Base-by-base conservation (phyloP, 2,329 filamentous ascomycete genomes). In the Fusarium sarcochroum region DNA sequence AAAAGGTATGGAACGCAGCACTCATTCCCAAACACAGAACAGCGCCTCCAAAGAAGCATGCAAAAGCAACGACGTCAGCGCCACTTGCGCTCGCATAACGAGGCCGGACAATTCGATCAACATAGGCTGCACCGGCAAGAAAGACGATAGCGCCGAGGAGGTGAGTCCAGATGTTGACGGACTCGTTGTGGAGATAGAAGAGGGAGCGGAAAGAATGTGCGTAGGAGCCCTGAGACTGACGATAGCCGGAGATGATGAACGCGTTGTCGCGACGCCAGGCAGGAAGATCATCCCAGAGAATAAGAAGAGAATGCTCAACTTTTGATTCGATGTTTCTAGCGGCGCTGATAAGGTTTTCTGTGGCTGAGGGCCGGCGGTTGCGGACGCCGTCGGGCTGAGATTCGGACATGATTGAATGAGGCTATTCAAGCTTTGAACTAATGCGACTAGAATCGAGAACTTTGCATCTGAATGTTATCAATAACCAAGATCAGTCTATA, bases 1-100 rank as follows among this genome's bases (percentile, higher is more conserved):
- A 89, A 47, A 98, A 87, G 3, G 92, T 87, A 77, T 99, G 96
- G 77, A 90, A 99, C 4, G 91, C 92, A 7, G 93, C 91, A 71
- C 91, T 94, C 90, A 94, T 93, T 21, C 91, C 90, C 52, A 96
- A 82, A 73, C 93, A 95, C 34, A 88, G 74, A 27, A 89, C 85
- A 3, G 91, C 92, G 44, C 93, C 93, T 23, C 83, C 82, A 73
- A 97, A 94, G 84, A 96, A 97, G 80, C 90, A 94, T 1, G 83
- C 81, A 76, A 97, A 93, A 30, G 89, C 92, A 35, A 89, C 67
- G n/a, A 93, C 83, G 76, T 97, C 93, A 5, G 85, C 80, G 10
- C 75, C 62, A 10, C 83, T 84, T 8, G 92, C 91, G 4, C 85
- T 82, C 10, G 83, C 83, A 74, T 94, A 95, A 10, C 92, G 87